These are phyloP conservation scores for Aspergillus coremiiformis DNA, from an alignment of 495 filamentous ascomycete genomes.

Conservation along the genomic window DNA sequence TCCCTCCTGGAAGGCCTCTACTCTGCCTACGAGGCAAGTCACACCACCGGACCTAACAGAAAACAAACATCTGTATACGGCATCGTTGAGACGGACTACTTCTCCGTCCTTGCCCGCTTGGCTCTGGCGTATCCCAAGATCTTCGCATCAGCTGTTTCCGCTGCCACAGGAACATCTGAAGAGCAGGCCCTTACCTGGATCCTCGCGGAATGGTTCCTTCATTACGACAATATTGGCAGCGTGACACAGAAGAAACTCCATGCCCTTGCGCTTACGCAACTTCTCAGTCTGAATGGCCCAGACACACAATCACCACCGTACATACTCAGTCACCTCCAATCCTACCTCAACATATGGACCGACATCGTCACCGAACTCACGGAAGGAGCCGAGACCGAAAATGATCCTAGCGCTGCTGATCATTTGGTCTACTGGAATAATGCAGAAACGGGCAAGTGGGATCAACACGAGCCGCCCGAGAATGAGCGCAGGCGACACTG, in stretches of 20 bases:
- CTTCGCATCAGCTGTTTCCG: conserved; percentile 50
- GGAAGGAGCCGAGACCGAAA: conserved; percentile 40
- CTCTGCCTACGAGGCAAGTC: conserved; percentile 60
- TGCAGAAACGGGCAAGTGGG: conserved; percentile 22
- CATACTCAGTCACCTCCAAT: conserved; percentile 55
- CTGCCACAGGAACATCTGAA: conserved; percentile 29
- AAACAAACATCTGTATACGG: conserved; percentile 55
- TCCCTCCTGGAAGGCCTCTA: conserved; percentile 65
- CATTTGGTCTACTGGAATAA: conserved; percentile 49
- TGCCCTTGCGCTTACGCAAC: conserved; percentile 69
- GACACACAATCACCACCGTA: conserved; percentile 42
- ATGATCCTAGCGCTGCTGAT: conserved; percentile 31
- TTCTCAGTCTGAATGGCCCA: conserved; percentile 57
- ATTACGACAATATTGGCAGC: conserved; percentile 76
- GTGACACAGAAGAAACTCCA: conserved; percentile 71
- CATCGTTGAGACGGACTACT: conserved; percentile 72
- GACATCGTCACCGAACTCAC: conserved; percentile 56
- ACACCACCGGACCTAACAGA: conserved; percentile 68
- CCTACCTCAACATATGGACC: conserved; percentile 63
- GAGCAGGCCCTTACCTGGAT: conserved; percentile 63
- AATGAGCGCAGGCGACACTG: conserved; percentile 50
- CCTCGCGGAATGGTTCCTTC: conserved; percentile 76
- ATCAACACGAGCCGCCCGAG: conserved; percentile 56
- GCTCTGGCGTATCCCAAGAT: conserved; percentile 59
- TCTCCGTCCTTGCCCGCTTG: conserved; percentile 73